Percentiles rank a stretch among this genome's conserved stretches.
Conservation (phyloP, 352 stramenopile species). For the Phytophthora vignae region DNA sequence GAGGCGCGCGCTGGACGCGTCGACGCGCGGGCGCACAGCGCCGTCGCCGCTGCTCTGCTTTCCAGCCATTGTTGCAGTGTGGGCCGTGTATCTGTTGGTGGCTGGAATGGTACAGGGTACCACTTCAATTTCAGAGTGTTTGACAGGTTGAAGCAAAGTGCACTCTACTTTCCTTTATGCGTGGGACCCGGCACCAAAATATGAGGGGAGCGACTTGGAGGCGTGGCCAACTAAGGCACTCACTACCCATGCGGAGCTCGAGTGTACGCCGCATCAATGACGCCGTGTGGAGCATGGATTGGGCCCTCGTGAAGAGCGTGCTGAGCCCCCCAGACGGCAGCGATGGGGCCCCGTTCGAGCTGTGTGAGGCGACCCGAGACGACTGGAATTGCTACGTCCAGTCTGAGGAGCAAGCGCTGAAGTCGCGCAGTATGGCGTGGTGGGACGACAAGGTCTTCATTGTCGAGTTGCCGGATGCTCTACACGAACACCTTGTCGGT, state of each 20-base stretch:
- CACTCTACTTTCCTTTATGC: too few relatives aligned
- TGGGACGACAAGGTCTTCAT: not conserved
- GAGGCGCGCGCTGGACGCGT: conserved; percentile 72
- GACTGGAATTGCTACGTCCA: not conserved
- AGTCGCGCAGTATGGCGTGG: not conserved
- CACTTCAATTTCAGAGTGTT: not conserved
- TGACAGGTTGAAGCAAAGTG: too few relatives aligned
- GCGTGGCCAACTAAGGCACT: too few relatives aligned
- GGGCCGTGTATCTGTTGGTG: conserved; percentile 5
- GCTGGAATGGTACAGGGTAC: conserved; percentile 20
- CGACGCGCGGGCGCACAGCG: conserved; percentile 68
- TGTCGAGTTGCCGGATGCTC: not conserved
- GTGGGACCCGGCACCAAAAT: too few relatives aligned
- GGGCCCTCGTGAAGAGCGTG: too few relatives aligned
- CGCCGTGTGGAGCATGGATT: too few relatives aligned
- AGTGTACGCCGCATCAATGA: too few relatives aligned
- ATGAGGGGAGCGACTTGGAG: too few relatives aligned
- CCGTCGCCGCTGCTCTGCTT: conserved; percentile 48
- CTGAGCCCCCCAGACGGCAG: not conserved
- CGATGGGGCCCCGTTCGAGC: not conserved
- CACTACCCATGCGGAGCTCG: too few relatives aligned
- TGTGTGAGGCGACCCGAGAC: not conserved
- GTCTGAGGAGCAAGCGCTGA: not conserved
- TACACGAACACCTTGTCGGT: not conserved
- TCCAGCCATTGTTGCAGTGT: conserved; percentile 41